Base-by-base conservation (phyloP, 441 rosid genomes). In the Gossypium gossypioides region DNA sequence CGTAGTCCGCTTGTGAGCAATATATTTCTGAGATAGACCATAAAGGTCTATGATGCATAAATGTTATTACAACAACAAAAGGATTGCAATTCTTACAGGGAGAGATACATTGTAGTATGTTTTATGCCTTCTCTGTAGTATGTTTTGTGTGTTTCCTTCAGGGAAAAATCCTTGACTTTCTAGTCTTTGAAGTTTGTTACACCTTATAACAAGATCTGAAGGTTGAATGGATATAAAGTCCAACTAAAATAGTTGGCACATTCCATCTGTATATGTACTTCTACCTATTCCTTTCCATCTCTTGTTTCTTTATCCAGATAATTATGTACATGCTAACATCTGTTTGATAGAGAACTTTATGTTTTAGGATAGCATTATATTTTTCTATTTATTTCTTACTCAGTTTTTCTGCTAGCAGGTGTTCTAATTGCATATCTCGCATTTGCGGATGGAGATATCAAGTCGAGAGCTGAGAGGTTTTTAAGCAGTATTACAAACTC, bases 401-500 rank as follows among this genome's bases (percentile, higher is more conserved):
- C 34, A 1, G 46, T n/a, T 32, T 40, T 68, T 54, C 72, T 78
- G 19, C 72, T 68, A 82, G 82, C 95, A 95, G 99, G 95, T 79
- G 82, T 84, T 80, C 77, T 91, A 71, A 88, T 89, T 78, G 95
- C 87, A 24, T 92, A 88, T 77, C 76, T 95, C 57, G 95, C 92
- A 16, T 91, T 95, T 77, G 86, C 75, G 16, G 88, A 91, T 74
- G 79, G 77, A 15, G 89, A 85, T 69, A 84, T 92, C 74, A 95
- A 92, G 83, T 74, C 81, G 59, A 91, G 97, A 80, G 98, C 89
- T 59, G 99, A 91, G 79, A 87, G 98, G 81, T 92, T 92, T 80
- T 67, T 91, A 80, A 95, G 96, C 85, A 95, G 99, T 46, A 91
- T 95, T 74, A 95, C 96, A 71, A 92, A 95, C 76, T 87, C 98